These are phyloP conservation scores for Botrytis byssoidea DNA, from an alignment of 2,329 filamentous ascomycete species.

Conservation along the genomic window DNA sequence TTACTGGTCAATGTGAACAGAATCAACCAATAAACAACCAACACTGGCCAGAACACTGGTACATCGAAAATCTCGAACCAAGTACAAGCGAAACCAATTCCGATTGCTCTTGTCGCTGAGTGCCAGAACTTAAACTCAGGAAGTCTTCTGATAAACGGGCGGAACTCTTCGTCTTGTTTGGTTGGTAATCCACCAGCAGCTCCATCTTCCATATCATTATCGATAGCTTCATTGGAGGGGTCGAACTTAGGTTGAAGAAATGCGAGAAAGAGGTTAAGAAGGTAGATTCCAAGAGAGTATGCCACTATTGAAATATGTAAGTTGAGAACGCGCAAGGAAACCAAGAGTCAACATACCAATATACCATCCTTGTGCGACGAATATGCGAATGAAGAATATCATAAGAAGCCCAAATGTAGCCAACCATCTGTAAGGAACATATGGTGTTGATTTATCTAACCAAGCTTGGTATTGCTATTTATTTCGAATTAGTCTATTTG, in stretches of 20 bases:
- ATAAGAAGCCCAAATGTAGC: constrained; percentile 74
- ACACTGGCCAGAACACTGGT: constrained; percentile 97
- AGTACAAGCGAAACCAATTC: constrained; percentile 80
- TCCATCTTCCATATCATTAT: constrained; percentile 96
- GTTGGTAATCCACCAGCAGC: constrained; percentile 79
- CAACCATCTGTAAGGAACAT: constrained; percentile 84
- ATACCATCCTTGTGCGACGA: constrained; percentile 96
- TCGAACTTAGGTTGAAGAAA: constrained; percentile 99
- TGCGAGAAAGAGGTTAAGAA: constrained; percentile 97
- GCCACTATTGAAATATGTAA: constrained; percentile 60
- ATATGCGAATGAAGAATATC: constrained; percentile 84
- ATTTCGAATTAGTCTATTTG: neutral
- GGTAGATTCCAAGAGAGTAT: constrained; percentile 97
- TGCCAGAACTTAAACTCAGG: constrained; percentile 99
- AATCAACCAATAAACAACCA: constrained; percentile 99
- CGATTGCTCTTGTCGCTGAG: constrained; percentile 82
- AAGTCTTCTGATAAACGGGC: constrained; percentile 90
- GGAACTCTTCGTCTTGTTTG: constrained; percentile 96
- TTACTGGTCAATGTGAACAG: constrained; percentile 91
- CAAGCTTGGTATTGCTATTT: constrained; percentile 86
- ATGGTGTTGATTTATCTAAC: constrained; percentile 90
- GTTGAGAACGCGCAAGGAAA: neutral
- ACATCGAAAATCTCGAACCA: constrained; percentile 96
- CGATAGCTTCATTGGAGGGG: constrained; percentile 83
- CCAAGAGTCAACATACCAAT: constrained; percentile 63